Evolutionary conservation across 2,329 filamentous ascomycete species (phyloP).

Genomic region (Clonostachys byssicola): DNA sequence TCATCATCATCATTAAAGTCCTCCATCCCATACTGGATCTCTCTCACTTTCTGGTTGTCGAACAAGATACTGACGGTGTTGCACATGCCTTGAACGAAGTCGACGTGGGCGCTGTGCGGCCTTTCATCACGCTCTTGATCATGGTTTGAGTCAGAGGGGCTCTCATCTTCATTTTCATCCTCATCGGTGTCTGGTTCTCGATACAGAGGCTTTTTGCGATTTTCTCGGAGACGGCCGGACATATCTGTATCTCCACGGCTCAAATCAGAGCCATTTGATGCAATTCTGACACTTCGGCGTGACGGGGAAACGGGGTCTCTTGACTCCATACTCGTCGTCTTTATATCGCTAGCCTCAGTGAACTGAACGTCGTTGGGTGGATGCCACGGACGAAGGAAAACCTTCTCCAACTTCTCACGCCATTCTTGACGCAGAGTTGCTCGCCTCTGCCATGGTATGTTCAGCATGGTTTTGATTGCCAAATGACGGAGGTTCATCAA

Average conservation of each 20-base stretch:
- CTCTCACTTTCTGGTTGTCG: slow-evolving; percentile 71
- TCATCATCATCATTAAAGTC: slow-evolving; percentile 65
- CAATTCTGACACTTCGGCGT: slow-evolving; percentile 31
- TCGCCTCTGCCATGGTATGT: slow-evolving; percentile 77
- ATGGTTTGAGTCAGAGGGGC: slow-evolving; percentile 2
- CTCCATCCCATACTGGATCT: slow-evolving; percentile 64
- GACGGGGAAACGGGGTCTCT: slow-evolving; percentile 15
- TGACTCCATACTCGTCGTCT: slow-evolving; percentile 4
- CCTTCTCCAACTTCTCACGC: slow-evolving; percentile 63
- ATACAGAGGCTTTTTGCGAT: slow-evolving; percentile 17
- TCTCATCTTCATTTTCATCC: slow-evolving; percentile 27
- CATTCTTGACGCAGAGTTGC: slow-evolving; percentile 76
- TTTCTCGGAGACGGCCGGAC: slow-evolving; percentile 1
- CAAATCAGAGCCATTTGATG: slow-evolving; percentile 15
- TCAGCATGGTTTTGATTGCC: slow-evolving; percentile 71
- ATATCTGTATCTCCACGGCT: slow-evolving; percentile 5
- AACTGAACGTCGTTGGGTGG: slow-evolving; percentile 25
- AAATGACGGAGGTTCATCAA: slow-evolving; percentile 67
- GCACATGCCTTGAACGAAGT: slow-evolving; percentile 63
- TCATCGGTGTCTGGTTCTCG: slow-evolving; percentile 40
- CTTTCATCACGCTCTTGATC: slow-evolving; percentile 8
- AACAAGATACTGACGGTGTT: slow-evolving; percentile 66
- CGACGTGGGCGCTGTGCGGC: slow-evolving; percentile 4
- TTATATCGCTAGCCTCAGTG: not conserved
- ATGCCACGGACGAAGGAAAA: slow-evolving; percentile 53